phyloP scores from a whole-genome alignment of 1,284 basidiomycete genomes.

The Trichosporon sp. region DNA sequence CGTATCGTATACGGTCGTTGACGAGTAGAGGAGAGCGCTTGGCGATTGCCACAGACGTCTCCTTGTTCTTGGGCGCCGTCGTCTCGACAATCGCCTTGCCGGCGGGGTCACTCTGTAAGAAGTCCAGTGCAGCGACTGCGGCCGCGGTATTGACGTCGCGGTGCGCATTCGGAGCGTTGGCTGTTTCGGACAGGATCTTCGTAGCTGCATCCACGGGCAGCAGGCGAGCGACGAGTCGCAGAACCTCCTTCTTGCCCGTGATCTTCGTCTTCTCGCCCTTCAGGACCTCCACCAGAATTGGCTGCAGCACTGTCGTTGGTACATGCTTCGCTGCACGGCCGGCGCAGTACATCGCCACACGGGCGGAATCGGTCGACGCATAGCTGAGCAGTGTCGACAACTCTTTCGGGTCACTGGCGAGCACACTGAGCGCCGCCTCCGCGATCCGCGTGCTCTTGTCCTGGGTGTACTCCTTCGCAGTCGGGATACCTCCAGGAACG shows the following conservation, averaged over 20 bases:
- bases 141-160: background rate
- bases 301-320: background rate
- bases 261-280: background rate
- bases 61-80: background rate
- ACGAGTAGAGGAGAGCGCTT: background rate
- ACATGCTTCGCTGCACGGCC: slow-evolving; percentile 7
- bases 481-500: background rate
- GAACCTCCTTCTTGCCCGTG: slow-evolving; percentile 2
- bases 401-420: slow-evolving; percentile 8
- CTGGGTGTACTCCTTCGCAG: background rate
- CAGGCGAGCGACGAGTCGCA: slow-evolving; percentile 9
- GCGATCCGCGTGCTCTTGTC: background rate
- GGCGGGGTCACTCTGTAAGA: background rate
- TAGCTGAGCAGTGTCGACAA: background rate
- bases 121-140: background rate
- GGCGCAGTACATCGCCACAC: slow-evolving; percentile 9
- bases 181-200: background rate
- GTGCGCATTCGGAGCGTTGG: background rate
- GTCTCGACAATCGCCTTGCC: background rate
- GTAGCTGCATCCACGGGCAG: background rate
- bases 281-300: background rate
- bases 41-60: background rate
- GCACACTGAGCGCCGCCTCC: background rate
- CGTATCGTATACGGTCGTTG: background rate
- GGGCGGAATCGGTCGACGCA: background rate